Evolutionary conservation across 441 rosid species (phyloP), one percentile per base, ranked within the genome.

Genomic region (Gossypium gossypioides): DNA sequence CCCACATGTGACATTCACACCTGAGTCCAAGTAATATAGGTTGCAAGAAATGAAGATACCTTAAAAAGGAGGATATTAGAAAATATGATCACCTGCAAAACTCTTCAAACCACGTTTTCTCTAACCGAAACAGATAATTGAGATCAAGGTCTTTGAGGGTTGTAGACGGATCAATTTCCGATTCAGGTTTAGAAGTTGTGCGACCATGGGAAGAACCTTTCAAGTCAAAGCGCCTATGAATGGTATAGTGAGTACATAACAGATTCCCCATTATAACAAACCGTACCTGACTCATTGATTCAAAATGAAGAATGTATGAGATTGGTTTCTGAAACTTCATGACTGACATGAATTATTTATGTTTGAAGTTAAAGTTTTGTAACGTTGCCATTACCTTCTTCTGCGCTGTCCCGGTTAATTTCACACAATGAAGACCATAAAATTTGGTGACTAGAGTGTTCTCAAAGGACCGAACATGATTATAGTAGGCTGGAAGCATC

Each of bases 161-260:
- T 34, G 91, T 87, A 34, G 89, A 85, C 52, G 95, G 84, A 76
- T 95, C 98, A 19, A 95, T 86, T 74, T 87, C 95, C 50, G 96
- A 73, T 75, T 92, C 95, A 8, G 97, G 91, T 80, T 89, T 95
- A 73, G 91, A 80, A 5, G 97, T 95, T 34, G 82, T 83, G 5
- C 98, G 97, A 68, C 99, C 99, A 68, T 89, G 98, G 63, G 98
- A 92, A 15, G 99, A 92, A 62, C 99, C 99, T 85, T 95, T 95
- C 72, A 95, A 85, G 78, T 95, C 99, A 46, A 95, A 95, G 16
- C 97, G 91, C 70, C 98, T 86, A 79, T 92, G 98, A 55, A 92
- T 89, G 27, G 85, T 78, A 80, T 88, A 83, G 68, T 85, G 91
- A 29, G 97, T 81, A 78, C 97, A 87, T 79, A 92, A 92, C 69